A percentile compares a stretch with the other conserved stretches of the same genome.
Conservation (phyloP, 2,329 filamentous ascomycete species). For the Onygenales sp. region DNA sequence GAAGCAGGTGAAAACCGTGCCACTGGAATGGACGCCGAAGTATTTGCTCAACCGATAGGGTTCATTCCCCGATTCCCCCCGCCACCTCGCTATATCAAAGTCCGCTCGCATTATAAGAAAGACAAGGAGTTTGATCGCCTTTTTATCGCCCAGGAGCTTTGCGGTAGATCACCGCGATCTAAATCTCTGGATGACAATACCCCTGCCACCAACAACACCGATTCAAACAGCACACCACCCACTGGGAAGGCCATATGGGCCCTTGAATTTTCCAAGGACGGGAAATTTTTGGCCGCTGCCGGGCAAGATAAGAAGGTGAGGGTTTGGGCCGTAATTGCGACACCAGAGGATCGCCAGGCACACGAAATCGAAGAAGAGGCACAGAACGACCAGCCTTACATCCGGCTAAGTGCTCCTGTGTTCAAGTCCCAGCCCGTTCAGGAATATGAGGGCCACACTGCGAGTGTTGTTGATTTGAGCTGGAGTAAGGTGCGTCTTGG, state of each 20-base stretch:
- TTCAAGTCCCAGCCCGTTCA: conserved; percentile 69
- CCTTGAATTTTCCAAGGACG: conserved; percentile 85
- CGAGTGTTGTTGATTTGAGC: conserved; percentile 80
- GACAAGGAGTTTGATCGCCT: conserved; percentile 71
- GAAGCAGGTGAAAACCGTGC: conserved; percentile 61
- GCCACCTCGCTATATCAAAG: conserved; percentile 82
- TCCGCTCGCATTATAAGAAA: conserved; percentile 72
- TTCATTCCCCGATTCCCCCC: conserved; percentile 83
- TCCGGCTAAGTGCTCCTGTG: conserved; percentile 77
- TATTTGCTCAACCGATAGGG: conserved; percentile 70
- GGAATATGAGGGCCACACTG: conserved; percentile 74
- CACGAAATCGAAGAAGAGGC: conserved; percentile 61
- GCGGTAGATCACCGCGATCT: conserved; percentile 37
- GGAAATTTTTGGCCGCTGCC: conserved; percentile 81
- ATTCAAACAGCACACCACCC: conserved; percentile 16
- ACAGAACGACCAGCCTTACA: conserved; percentile 40
- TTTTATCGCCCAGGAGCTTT: conserved; percentile 87
- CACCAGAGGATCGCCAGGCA: conserved; percentile 63
- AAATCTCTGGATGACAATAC: conserved; percentile 25
- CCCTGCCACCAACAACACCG: conserved; percentile 19
- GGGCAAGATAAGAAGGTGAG: conserved; percentile 79
- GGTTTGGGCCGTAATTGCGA: conserved; percentile 81
- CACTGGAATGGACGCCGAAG: conserved; percentile 72
- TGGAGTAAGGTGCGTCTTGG: conserved; percentile 69
- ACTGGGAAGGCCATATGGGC: conserved; percentile 72